Percentiles rank a stretch among this genome's conserved stretches.
Evolutionary conservation across 2,329 filamentous ascomycete genomes (phyloP).

Genomic region (Xenosphaeropsis pyriputrescens): DNA sequence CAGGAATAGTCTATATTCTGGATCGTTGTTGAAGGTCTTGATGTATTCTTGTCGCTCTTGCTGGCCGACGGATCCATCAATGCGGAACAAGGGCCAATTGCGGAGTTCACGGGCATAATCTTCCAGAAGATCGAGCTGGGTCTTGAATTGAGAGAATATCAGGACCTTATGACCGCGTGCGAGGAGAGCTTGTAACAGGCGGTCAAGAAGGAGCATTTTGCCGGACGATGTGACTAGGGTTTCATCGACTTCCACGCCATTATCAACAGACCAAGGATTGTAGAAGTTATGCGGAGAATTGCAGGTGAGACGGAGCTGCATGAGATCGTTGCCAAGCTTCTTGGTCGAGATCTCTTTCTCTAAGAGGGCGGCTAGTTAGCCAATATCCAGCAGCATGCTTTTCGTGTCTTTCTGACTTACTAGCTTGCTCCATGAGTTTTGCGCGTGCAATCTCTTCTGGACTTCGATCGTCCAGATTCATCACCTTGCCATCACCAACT

Average conservation of each 20-base stretch:
- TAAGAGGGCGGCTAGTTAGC: constrained; percentile 18
- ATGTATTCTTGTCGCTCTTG: constrained; percentile 57
- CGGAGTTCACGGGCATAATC: constrained; percentile 73
- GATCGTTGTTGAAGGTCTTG: constrained; percentile 53
- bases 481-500: constrained; percentile 26
- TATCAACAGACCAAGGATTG: constrained; percentile 62
- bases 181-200: constrained; percentile 66
- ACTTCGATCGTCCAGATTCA: constrained; percentile 29
- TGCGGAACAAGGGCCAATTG: constrained; percentile 70
- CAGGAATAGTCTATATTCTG: constrained; percentile 61
- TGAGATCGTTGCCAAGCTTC: constrained; percentile 83
- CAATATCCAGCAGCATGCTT: neutral
- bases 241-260: constrained; percentile 53
- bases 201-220: constrained; percentile 90
- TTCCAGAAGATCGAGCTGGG: constrained; percentile 78
- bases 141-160: constrained; percentile 95
- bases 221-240: constrained; percentile 75
- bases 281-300: constrained; percentile 96
- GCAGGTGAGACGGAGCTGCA: constrained; percentile 83
- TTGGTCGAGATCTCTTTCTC: constrained; percentile 79
- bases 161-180: constrained; percentile 71
- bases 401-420: constrained; percentile 44
- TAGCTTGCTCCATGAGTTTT: constrained; percentile 62
- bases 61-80: constrained; percentile 79
- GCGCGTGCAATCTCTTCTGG: constrained; percentile 47